phyloP scores from a whole-genome alignment of 257 asterid species.

The Solanum phureja region DNA sequence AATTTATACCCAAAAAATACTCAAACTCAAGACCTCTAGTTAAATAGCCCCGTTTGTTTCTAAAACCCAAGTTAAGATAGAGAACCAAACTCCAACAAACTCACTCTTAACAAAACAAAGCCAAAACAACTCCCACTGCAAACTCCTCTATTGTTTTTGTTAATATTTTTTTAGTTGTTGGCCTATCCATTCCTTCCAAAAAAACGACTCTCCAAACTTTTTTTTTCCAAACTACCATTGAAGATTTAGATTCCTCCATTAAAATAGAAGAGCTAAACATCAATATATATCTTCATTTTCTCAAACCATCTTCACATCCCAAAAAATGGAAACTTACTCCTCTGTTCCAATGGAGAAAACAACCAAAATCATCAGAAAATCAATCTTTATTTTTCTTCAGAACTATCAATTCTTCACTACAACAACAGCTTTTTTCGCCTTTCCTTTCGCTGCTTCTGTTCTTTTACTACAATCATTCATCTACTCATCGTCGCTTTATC shows the following conservation, averaged over 20 bases:
- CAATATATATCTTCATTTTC: background rate
- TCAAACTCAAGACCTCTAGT: too few species aligned
- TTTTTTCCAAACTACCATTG: background rate
- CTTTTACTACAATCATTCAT: slow-evolving; percentile 45
- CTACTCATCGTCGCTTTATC: slow-evolving; percentile 32
- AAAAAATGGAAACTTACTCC: slow-evolving; percentile 7
- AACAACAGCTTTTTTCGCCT: slow-evolving; percentile 39
- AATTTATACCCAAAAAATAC: rapidly evolving
- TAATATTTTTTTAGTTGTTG: slow-evolving; percentile 30
- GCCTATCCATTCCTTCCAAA: slow-evolving; percentile 36
- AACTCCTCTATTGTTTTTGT: slow-evolving; percentile 7
- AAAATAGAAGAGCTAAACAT: background rate
- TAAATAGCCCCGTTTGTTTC: background rate
- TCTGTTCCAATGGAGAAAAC: slow-evolving; percentile 29
- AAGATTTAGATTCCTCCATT: background rate
- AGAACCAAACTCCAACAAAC: slow-evolving; percentile 11
- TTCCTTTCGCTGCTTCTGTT: slow-evolving; percentile 54
- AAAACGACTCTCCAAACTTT: slow-evolving; percentile 16
- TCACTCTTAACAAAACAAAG: slow-evolving; percentile 13
- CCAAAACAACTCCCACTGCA: slow-evolving; percentile 23
- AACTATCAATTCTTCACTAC: slow-evolving; percentile 54
- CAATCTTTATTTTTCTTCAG: slow-evolving; percentile 58
- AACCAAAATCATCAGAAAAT: slow-evolving; percentile 42
- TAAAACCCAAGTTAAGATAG: background rate
- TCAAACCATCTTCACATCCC: background rate